Percentiles rank a stretch among this genome's conserved stretches.
phyloP scores from a whole-genome alignment of 495 filamentous ascomycete genomes.

The Daldinia childiae region DNA sequence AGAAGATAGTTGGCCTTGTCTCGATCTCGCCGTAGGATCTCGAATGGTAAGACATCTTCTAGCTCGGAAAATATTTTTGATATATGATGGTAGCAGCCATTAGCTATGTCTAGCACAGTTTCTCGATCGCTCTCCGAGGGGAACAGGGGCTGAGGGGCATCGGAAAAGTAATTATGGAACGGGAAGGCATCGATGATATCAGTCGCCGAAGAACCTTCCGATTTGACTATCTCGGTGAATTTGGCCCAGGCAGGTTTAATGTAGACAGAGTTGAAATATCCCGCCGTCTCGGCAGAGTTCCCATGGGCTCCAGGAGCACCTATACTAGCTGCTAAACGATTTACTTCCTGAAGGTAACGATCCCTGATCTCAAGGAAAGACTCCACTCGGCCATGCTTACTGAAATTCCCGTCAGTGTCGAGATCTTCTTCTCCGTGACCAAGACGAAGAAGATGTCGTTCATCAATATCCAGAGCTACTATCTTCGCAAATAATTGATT shows the following conservation, averaged over 20 bases:
- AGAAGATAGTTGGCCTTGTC: constrained; percentile 97
- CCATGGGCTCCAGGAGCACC: constrained; percentile 90
- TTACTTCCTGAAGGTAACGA: constrained; percentile 82
- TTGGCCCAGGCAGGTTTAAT: constrained; percentile 87
- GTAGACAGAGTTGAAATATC: constrained; percentile 94
- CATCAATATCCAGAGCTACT: constrained; percentile 91
- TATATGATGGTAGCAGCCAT: constrained; percentile 91
- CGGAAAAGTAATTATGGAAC: constrained; percentile 87
- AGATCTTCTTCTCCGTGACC: constrained; percentile 96
- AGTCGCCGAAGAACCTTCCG: constrained; percentile 63
- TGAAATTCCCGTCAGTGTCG: constrained; percentile 84
- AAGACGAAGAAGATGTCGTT: constrained; percentile 89
- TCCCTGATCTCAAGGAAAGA: constrained; percentile 92
- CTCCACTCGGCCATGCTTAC: constrained; percentile 95
- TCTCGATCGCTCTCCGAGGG: constrained; percentile 69
- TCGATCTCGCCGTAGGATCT: constrained; percentile 84
- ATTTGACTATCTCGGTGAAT: constrained; percentile 72
- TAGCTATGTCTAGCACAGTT: constrained; percentile 76
- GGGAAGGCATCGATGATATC: constrained; percentile 80
- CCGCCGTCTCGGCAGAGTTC: constrained; percentile 94
- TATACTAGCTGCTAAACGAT: constrained; percentile 83
- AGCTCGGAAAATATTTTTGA: constrained; percentile 91
- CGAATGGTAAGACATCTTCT: constrained; percentile 93
- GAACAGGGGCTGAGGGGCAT: constrained; percentile 89
- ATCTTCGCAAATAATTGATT: constrained; percentile 99